These are phyloP conservation scores for Hordeum marinum DNA, from an alignment of 176 grass and related monocot genomes.

Conservation along the genomic window DNA sequence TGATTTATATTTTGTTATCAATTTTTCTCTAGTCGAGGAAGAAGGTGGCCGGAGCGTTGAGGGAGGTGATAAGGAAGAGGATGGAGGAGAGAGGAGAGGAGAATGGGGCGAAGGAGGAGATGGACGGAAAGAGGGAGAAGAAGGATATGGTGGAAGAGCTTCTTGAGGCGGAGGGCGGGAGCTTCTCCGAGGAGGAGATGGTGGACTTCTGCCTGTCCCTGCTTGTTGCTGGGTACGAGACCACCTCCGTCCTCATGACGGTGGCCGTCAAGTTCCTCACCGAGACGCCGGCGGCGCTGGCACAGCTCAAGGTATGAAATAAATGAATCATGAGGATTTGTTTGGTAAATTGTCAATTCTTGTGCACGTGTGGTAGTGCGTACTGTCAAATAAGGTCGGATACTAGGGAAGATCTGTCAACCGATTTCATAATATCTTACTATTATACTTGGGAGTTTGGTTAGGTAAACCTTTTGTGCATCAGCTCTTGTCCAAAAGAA, in stretches of 20 bases:
- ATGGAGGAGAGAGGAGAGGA: conserved; percentile 40
- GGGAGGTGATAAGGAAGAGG: conserved; percentile 77
- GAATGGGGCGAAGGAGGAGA: neutral
- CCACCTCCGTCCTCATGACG: conserved; percentile 87
- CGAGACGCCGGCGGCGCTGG: conserved; percentile 64
- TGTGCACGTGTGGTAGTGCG: conserved; percentile 39
- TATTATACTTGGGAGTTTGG: neutral
- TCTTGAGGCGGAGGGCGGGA: conserved; percentile 58
- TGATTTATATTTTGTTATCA: neutral
- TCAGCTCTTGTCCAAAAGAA: conserved; percentile 17
- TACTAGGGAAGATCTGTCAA: conserved; percentile 16
- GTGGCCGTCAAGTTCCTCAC: conserved; percentile 90
- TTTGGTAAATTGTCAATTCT: conserved; percentile 1
- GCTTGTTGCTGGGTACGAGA: conserved; percentile 90
- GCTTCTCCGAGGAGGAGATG: conserved; percentile 83
- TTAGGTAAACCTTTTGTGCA: conserved; percentile 14
- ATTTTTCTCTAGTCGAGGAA: conserved; percentile 58
- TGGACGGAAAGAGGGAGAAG: conserved; percentile 20
- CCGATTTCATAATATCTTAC: conserved; percentile 17
- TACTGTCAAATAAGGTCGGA: conserved; percentile 28
- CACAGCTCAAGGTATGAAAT: conserved; percentile 56
- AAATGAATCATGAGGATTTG: neutral
- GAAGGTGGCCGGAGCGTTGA: conserved; percentile 79
- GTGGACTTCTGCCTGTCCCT: conserved; percentile 89
- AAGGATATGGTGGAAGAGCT: conserved; percentile 95